Evolutionary conservation across 768 basidiomycete genomes (phyloP), one percentile per base, ranked within the genome.

Genomic region (Lentinus tigrinus): DNA sequence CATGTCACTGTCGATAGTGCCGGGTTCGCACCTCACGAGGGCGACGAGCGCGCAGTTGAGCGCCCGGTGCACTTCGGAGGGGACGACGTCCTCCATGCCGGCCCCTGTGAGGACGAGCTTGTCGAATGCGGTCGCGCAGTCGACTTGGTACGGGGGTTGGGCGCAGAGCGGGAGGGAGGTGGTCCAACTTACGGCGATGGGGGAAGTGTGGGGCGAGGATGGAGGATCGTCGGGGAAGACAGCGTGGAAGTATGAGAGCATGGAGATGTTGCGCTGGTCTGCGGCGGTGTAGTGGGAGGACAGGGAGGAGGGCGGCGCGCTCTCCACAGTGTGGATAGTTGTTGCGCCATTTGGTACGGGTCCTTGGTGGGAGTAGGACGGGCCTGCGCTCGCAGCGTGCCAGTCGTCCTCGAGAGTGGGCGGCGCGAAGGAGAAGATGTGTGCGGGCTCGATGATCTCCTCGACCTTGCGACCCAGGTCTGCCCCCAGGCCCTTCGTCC

Each of bases 401-500:
- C 46, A 63, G 0, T 38, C 63, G 31, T 62, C 58, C 1, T 66
- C 63, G 13, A 24, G 31, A 13, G 39, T 26, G 3, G 56, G 53
- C n/a, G 52, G 38, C 16, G 63, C 74, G 54, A 86, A 71, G 38
- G 81, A 76, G 72, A 83, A 91, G 23, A 89, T 72, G 56, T 83
- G 75, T 0, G 84, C 83, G 0, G 91, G 83, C 23, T 81, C 76
- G 4, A 85, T 73, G 34, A 85, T 73, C 10, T 81, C 81, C 63
- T 95, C 87, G 47, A 99, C 87, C 60, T 81, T 82, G 14, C 69
- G 69, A 2, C 85, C 82, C 11, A 98, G 74, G 64, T 96, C 91
- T 16, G 85, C 87, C 3, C 96, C 96, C 3, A 97, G 83, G 7
- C 96, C 96, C 70, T 95, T 98, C 5, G 83, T 83, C 96, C 96